Percentiles rank a stretch among this genome's conserved stretches.
Conservation (phyloP, 345 rosid genomes). For the Syzygium aromaticum region DNA sequence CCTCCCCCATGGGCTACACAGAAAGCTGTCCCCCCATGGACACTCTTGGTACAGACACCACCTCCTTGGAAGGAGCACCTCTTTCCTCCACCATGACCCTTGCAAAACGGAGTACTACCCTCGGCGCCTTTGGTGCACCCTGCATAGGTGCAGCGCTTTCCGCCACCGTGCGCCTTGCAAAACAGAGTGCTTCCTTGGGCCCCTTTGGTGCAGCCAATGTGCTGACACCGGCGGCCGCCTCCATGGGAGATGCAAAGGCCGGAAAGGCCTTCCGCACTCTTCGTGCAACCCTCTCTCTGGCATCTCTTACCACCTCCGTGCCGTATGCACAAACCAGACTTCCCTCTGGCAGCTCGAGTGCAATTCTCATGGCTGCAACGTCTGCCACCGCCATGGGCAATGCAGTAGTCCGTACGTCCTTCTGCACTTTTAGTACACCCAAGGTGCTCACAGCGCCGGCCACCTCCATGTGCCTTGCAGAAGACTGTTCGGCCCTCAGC, state of each 20-base stretch:
- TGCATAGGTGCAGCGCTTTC: constrained; percentile 70
- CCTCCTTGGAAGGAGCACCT: constrained; percentile 83
- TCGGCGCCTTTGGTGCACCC: constrained; percentile 97
- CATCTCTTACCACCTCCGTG: constrained; percentile 99
- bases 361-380: constrained; percentile 83
- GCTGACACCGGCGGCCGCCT: constrained; percentile 92
- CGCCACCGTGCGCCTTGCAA: constrained; percentile 99
- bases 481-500: constrained; percentile 99
- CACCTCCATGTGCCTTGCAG: constrained; percentile 99
- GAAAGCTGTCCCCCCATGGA: constrained; percentile 97
- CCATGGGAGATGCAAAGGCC: constrained; percentile 99
- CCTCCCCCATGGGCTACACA: constrained; percentile 99
- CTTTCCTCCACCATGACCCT: constrained; percentile 99
- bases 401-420: constrained; percentile 90
- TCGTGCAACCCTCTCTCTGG: constrained; percentile 72
- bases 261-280: constrained; percentile 94
- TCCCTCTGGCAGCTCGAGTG: constrained; percentile 91
- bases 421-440: constrained; percentile 99
- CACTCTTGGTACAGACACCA: constrained; percentile 85
- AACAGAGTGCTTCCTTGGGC: constrained; percentile 99
- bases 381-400: constrained; percentile 98
- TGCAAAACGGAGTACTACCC: constrained; percentile 96
- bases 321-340: constrained; percentile 87
- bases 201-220: constrained; percentile 74
- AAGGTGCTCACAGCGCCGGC: constrained; percentile 86